These are phyloP conservation scores for Phytopythium montanum DNA, from an alignment of 352 stramenopile genomes.

Conservation along the genomic window DNA sequence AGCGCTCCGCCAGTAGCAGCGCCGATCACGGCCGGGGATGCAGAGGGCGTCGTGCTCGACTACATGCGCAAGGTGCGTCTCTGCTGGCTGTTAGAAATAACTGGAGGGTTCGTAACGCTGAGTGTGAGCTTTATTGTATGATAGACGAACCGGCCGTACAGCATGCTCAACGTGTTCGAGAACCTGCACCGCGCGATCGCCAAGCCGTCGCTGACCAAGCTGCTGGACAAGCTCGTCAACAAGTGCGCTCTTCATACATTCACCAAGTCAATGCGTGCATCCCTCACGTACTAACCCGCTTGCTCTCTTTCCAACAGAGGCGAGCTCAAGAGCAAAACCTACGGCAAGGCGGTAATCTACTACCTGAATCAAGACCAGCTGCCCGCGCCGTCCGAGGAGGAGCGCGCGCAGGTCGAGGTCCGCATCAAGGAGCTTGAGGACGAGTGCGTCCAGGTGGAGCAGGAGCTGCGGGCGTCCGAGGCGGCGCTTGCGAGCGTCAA, in stretches of 20 bases:
- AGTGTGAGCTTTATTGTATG: conserved; percentile 1
- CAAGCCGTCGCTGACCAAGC: conserved; percentile 70
- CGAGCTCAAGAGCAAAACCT: conserved; percentile 66
- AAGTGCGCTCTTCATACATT: conserved; percentile 29
- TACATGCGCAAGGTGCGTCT: conserved; percentile 65
- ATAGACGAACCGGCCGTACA: conserved; percentile 73
- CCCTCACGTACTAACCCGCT: conserved; percentile 1
- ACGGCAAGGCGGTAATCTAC: conserved; percentile 83
- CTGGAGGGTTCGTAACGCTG: conserved; percentile 2
- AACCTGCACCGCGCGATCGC: conserved; percentile 75
- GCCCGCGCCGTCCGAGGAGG: conserved; percentile 44
- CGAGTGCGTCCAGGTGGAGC: conserved; percentile 44
- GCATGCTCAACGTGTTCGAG: conserved; percentile 82
- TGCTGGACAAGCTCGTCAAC: conserved; percentile 64
- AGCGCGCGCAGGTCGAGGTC: conserved; percentile 38
- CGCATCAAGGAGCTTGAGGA: conserved; percentile 45
- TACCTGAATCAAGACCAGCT: conserved; percentile 78
- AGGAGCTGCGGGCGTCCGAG: conserved; percentile 56
- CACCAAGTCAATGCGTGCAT: background rate
- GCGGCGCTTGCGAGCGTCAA: conserved; percentile 39
- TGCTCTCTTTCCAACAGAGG: conserved; percentile 16
- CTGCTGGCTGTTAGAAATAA: background rate
- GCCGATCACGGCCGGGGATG: conserved; percentile 37
- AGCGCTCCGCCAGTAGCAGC: conserved; percentile 14
- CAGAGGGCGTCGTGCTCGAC: conserved; percentile 50